phyloP scores from a whole-genome alignment of 768 basidiomycete species.

The Termitomyces sp. region DNA sequence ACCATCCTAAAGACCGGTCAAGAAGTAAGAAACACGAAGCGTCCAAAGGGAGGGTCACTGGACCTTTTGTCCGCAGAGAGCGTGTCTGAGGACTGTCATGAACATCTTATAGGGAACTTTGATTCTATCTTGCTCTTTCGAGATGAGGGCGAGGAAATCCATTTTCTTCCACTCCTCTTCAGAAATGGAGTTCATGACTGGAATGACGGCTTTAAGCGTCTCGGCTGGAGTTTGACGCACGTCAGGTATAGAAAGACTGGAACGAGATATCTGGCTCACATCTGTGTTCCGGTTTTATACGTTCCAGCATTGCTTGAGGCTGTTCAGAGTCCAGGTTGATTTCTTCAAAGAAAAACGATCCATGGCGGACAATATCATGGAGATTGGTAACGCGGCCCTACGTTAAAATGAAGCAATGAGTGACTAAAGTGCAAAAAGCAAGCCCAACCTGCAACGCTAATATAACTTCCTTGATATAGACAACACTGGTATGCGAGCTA shows the following conservation, averaged over 20 bases:
- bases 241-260: not conserved
- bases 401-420: not conserved
- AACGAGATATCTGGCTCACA: slow-evolving; percentile 23
- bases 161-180: slow-evolving; percentile 31
- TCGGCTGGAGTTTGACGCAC: slow-evolving; percentile 15
- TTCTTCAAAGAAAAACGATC: slow-evolving; percentile 74
- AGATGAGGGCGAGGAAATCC: slow-evolving; percentile 32
- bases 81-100: slow-evolving; percentile 71
- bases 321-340: slow-evolving; percentile 54
- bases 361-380: slow-evolving; percentile 60
- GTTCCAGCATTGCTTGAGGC: slow-evolving; percentile 46
- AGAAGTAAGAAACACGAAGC: not conserved
- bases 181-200: slow-evolving; percentile 22
- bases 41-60: slow-evolving; percentile 20
- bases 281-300: slow-evolving; percentile 35
- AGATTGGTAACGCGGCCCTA: slow-evolving; percentile 70
- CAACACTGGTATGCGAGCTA: slow-evolving; percentile 43
- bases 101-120: slow-evolving; percentile 43
- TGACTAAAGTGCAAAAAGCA: not conserved
- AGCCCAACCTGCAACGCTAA: slow-evolving; percentile 47
- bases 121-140: slow-evolving; percentile 32
- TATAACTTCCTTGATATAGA: slow-evolving; percentile 62
- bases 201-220: slow-evolving; percentile 25
- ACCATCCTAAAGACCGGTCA: slow-evolving; percentile 32
- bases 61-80: slow-evolving; percentile 77